Conservation (phyloP, 169 alveolate species). For the Nephromyces sp. region DNA sequence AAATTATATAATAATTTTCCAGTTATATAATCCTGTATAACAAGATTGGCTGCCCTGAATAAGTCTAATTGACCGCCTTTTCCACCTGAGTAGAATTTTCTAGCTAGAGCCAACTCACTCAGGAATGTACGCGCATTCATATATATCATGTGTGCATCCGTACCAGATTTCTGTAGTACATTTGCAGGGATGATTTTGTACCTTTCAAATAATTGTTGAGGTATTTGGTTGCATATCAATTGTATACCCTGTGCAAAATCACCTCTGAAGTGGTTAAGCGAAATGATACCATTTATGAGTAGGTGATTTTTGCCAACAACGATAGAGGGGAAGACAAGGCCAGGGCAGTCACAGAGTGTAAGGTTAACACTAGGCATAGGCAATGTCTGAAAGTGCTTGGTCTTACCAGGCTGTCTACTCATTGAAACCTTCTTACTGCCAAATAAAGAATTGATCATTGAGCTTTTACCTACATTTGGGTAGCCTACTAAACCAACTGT, state of each 20-base stretch:
- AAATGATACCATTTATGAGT: conserved; percentile 88
- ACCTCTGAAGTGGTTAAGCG: conserved; percentile 76
- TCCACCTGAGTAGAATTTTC: conserved; percentile 72
- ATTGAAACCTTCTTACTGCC: conserved; percentile 86
- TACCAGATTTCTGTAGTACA: neutral
- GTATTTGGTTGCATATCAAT: neutral
- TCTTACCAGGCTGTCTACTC: conserved; percentile 94
- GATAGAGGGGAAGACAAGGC: conserved; percentile 93
- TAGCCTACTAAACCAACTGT: conserved; percentile 94
- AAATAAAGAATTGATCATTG: conserved; percentile 90
- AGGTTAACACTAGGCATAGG: conserved; percentile 55
- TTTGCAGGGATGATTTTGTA: neutral
- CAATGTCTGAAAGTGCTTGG: conserved; percentile 92
- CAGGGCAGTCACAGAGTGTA: conserved; percentile 92
- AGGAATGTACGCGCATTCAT: conserved; percentile 45
- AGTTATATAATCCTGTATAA: conserved; percentile 81
- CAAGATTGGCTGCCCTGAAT: conserved; percentile 83
- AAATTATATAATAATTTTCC: conserved; percentile 87
- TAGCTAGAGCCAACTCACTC: conserved; percentile 55
- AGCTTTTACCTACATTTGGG: conserved; percentile 99
- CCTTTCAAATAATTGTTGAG: neutral
- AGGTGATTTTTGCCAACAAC: conserved; percentile 90
- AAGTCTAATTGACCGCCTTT: conserved; percentile 88
- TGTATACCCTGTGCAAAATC: neutral
- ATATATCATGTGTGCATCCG: no score